A percentile compares a stretch with the other conserved stretches of the same genome.
These are phyloP conservation scores for Camelina hispida DNA, from an alignment of 345 rosid genomes.

Conservation along the genomic window DNA sequence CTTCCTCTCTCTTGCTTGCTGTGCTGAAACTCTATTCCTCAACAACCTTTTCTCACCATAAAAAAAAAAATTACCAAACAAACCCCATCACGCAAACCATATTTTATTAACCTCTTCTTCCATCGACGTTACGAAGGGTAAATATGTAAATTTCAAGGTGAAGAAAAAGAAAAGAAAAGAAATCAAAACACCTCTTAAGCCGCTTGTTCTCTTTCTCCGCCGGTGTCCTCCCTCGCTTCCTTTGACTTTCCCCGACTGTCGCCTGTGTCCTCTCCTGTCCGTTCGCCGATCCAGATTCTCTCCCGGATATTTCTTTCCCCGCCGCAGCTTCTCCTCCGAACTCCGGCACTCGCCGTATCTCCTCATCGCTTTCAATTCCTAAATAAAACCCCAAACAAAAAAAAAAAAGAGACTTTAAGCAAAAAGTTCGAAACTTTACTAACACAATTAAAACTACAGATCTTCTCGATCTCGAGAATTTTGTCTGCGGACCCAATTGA, in stretches of 20 bases:
- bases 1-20: slow-evolving; percentile 98
- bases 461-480: slow-evolving; percentile 39
- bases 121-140: neutral
- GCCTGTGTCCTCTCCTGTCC: slow-evolving; percentile 58
- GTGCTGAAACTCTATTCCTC: slow-evolving; percentile 99
- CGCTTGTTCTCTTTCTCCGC: slow-evolving; percentile 95
- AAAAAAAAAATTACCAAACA: slow-evolving; percentile 24
- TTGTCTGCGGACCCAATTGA: slow-evolving; percentile 28
- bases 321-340: slow-evolving; percentile 67
- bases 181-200: slow-evolving; percentile 63
- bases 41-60: slow-evolving; percentile 59
- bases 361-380: slow-evolving; percentile 98
- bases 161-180: neutral
- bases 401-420: neutral
- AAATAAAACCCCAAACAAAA: neutral
- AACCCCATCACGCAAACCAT: slow-evolving; percentile 22
- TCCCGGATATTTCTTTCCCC: slow-evolving; percentile 55
- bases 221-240: slow-evolving; percentile 83
- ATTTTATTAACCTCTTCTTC: neutral
- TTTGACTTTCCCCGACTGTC: slow-evolving; percentile 59
- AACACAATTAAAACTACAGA: neutral
- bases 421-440: slow-evolving; percentile 5
- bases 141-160: neutral
- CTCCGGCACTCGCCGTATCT: slow-evolving; percentile 94
- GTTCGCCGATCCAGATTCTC: slow-evolving; percentile 50